A percentile compares a stretch with the other conserved stretches of the same genome.
Evolutionary conservation across 2,329 filamentous ascomycete species (phyloP).

Genomic region (Falciphora oryzae): DNA sequence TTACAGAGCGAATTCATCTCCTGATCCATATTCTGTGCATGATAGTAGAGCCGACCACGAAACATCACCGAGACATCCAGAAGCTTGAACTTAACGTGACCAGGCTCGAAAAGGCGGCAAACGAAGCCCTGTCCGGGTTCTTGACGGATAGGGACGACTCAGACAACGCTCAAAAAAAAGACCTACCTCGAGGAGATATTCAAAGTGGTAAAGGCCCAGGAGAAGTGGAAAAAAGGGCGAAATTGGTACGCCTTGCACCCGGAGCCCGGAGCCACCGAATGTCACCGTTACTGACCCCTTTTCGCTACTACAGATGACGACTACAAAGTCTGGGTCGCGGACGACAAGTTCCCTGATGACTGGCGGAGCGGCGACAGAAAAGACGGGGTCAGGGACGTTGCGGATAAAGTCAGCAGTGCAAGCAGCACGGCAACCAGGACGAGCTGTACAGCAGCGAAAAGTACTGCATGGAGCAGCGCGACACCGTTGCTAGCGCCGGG

Average conservation of each 20-base stretch:
- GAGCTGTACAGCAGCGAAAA: too few relatives aligned
- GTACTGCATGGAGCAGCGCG: too few relatives aligned
- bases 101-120: conserved; percentile 52
- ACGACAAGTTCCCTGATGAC: conserved; percentile 44
- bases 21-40: conserved; percentile 54
- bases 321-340: conserved; percentile 42
- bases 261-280: not conserved
- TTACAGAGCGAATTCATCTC: conserved; percentile 51
- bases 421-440: too few relatives aligned
- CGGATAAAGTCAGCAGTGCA: too few relatives aligned
- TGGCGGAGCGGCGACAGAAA: conserved; percentile 37
- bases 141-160: conserved; percentile 50
- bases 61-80: conserved; percentile 45
- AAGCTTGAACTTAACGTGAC: conserved; percentile 47
- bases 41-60: conserved; percentile 43
- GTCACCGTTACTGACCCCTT: not conserved
- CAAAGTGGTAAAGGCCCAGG: conserved; percentile 51
- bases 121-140: conserved; percentile 51
- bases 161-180: conserved; percentile 52
- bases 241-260: conserved; percentile 40
- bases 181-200: conserved; percentile 56
- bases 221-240: conserved; percentile 48
- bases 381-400: too few relatives aligned
- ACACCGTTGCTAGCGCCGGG: too few relatives aligned
- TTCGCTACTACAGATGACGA: conserved; percentile 33